Evolutionary conservation across 1,139 yeast genomes (phyloP).

Genomic region (Yamadazyma kanchanaburiensis): DNA sequence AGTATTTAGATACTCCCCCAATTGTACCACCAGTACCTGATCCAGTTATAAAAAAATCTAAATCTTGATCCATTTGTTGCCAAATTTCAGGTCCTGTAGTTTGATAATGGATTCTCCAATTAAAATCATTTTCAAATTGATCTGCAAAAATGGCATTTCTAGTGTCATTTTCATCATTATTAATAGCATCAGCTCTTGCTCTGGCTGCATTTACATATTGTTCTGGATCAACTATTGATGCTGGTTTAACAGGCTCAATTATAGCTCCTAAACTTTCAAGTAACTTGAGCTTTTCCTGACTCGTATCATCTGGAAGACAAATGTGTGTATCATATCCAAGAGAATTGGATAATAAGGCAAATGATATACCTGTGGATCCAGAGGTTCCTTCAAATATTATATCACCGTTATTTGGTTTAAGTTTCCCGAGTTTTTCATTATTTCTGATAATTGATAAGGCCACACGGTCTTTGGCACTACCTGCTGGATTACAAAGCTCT

Average conservation of each 20-base stretch:
- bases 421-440: slow-evolving; percentile 57
- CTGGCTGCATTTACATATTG: slow-evolving; percentile 92
- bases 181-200: slow-evolving; percentile 54
- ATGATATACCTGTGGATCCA: slow-evolving; percentile 93
- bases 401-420: slow-evolving; percentile 56
- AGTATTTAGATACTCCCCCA: slow-evolving; percentile 75
- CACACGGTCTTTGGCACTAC: slow-evolving; percentile 92
- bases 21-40: slow-evolving; percentile 79
- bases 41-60: slow-evolving; percentile 82
- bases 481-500: slow-evolving; percentile 88
- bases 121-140: slow-evolving; percentile 89
- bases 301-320: slow-evolving; percentile 93
- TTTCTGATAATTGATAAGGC: slow-evolving; percentile 78
- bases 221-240: slow-evolving; percentile 88
- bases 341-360: slow-evolving; percentile 84
- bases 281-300: slow-evolving; percentile 73
- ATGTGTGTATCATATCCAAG: slow-evolving; percentile 88
- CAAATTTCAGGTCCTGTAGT: slow-evolving; percentile 92
- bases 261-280: slow-evolving; percentile 76
- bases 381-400: slow-evolving; percentile 90
- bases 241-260: slow-evolving; percentile 89
- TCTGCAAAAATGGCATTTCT: slow-evolving; percentile 80
- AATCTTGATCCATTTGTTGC: slow-evolving; percentile 53
- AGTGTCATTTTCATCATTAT: slow-evolving; percentile 33
- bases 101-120: slow-evolving; percentile 79